A percentile compares a stretch with the other conserved stretches of the same genome.
Evolutionary conservation across 208 protist species (phyloP).

Genomic region (Wallacemonas rigidus): DNA sequence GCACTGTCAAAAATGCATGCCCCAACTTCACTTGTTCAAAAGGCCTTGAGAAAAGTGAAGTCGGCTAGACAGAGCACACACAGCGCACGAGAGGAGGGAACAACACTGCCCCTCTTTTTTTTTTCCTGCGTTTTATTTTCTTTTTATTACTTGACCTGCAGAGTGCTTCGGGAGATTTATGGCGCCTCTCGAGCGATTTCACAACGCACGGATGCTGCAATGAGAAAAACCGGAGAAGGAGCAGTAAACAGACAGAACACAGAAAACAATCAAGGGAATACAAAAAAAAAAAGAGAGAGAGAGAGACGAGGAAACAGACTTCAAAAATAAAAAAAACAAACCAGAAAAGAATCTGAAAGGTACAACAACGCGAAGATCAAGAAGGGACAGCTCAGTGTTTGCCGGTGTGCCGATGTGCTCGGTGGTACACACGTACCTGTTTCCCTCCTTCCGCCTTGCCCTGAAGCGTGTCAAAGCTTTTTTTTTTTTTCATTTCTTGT

Average conservation of each 20-base stretch:
- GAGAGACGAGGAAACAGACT: neutral
- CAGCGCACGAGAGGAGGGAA: no score
- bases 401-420: neutral
- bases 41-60: no score
- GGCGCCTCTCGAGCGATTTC: no score
- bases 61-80: no score
- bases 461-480: neutral
- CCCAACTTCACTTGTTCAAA: no score
- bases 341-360: neutral
- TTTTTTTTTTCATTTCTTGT: neutral
- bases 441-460: neutral
- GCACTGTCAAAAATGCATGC: no score
- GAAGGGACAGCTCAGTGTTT: neutral
- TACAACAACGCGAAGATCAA: slow-evolving; percentile 6
- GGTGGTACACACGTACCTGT: neutral
- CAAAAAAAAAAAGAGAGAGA: slow-evolving; percentile 4
- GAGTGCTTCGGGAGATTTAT: no score
- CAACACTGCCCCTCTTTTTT: neutral
- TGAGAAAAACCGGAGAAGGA: no score
- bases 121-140: neutral
- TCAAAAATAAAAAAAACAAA: neutral
- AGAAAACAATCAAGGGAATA: neutral
- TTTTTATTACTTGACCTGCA: neutral
- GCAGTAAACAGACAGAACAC: no score
- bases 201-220: no score